phyloP scores from a whole-genome alignment of 1,139 yeast species.

The Yamadazyma triangularis region DNA sequence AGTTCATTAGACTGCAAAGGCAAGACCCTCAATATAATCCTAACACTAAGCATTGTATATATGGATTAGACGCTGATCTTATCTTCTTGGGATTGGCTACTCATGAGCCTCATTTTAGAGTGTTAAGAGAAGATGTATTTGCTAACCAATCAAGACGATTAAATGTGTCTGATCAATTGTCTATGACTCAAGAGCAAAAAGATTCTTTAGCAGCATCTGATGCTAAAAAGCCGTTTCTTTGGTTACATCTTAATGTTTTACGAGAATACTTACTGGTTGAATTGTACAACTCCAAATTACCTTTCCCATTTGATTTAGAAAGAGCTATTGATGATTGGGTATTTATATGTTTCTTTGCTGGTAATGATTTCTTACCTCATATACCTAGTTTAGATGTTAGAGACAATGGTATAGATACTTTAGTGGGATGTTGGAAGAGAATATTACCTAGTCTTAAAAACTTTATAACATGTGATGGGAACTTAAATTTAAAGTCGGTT shows the following conservation, averaged over 20 bases:
- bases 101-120: slow-evolving; percentile 95
- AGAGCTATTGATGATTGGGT: slow-evolving; percentile 99
- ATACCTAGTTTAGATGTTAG: slow-evolving; percentile 92
- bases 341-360: slow-evolving; percentile 97
- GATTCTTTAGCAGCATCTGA: slow-evolving; percentile 52
- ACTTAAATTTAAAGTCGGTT: slow-evolving; percentile 68
- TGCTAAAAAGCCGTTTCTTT: slow-evolving; percentile 79
- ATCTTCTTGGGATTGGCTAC: slow-evolving; percentile 95
- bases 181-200: slow-evolving; percentile 59
- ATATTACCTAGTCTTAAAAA: slow-evolving; percentile 63
- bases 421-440: slow-evolving; percentile 81
- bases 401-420: slow-evolving; percentile 84
- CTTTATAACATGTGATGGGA: slow-evolving; percentile 88
- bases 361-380: slow-evolving; percentile 97
- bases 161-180: slow-evolving; percentile 47
- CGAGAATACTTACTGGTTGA: slow-evolving; percentile 88
- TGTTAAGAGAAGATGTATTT: slow-evolving; percentile 93
- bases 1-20: slow-evolving; percentile 79
- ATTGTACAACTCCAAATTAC: slow-evolving; percentile 61
- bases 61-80: slow-evolving; percentile 96
- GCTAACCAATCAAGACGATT: slow-evolving; percentile 55
- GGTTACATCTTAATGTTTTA: slow-evolving; percentile 86
- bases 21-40: slow-evolving; percentile 73
- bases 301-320: slow-evolving; percentile 82
- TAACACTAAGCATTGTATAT: slow-evolving; percentile 89